Percentiles rank a stretch among this genome's conserved stretches.
Conservation (phyloP, 495 filamentous ascomycete genomes). For the Friedmanniomyces simplex region DNA sequence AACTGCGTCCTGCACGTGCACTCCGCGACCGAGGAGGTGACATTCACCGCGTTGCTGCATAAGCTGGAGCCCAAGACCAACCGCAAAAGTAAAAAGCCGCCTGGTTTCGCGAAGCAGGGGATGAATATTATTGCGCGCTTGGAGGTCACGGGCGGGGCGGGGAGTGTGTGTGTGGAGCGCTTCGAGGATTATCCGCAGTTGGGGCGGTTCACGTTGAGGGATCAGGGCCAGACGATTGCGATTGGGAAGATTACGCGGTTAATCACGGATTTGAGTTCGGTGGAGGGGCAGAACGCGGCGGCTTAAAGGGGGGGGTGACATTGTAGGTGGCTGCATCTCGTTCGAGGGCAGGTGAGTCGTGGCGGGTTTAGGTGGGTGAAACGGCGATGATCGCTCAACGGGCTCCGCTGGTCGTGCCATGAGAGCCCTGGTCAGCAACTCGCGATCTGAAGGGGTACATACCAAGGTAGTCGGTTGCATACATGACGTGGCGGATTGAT, state of each 20-base stretch:
- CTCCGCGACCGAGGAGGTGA: conserved; percentile 91
- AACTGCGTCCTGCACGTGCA: conserved; percentile 85
- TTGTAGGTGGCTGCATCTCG: background rate
- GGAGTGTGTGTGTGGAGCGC: conserved; percentile 79
- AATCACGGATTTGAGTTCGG: conserved; percentile 17
- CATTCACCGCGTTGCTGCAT: conserved; percentile 74
- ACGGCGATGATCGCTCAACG: no score
- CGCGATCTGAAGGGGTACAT: no score
- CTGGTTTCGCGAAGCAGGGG: conserved; percentile 83
- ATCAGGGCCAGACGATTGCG: conserved; percentile 47
- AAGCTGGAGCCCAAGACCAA: conserved; percentile 95
- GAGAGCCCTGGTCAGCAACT: no score
- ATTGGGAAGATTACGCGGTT: conserved; percentile 32
- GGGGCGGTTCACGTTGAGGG: conserved; percentile 87
- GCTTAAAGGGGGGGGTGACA: background rate
- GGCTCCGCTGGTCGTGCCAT: no score
- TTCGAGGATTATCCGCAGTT: conserved; percentile 93
- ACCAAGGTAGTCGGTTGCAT: no score
- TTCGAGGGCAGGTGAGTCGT: background rate
- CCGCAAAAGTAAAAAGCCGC: conserved; percentile 82
- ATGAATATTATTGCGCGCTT: conserved; percentile 88
- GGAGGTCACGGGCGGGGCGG: conserved; percentile 73
- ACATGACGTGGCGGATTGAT: no score
- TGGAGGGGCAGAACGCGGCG: conserved; percentile 1
- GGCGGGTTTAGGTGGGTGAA: no score